These are phyloP conservation scores for Scheffersomyces cryptocercus DNA, from an alignment of 1,139 yeast species.

Conservation along the genomic window DNA sequence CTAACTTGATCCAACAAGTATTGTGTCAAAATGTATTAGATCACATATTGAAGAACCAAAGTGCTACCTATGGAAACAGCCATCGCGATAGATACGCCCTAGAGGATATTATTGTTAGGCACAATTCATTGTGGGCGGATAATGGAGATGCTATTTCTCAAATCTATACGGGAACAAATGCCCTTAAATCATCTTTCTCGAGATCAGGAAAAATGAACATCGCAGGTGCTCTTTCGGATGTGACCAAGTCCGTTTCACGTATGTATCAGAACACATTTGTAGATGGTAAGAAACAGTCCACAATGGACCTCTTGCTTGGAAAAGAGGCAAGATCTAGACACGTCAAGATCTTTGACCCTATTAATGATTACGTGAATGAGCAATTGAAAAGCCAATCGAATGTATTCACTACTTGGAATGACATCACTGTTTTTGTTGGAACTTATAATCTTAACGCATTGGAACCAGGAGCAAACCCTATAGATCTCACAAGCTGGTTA, in stretches of 20 bases:
- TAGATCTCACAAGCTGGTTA: constrained; percentile 75
- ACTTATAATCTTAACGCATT: constrained; percentile 88
- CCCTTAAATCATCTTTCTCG: constrained; percentile 89
- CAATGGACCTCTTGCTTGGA: constrained; percentile 85
- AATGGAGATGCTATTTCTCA: constrained; percentile 97
- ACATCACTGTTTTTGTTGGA: constrained; percentile 72
- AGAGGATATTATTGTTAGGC: constrained; percentile 60
- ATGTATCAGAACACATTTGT: constrained; percentile 95
- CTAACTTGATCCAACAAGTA: constrained; percentile 90
- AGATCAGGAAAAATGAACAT: constrained; percentile 94
- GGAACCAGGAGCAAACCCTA: constrained; percentile 38
- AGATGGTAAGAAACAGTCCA: constrained; percentile 84
- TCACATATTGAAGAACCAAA: constrained; percentile 58
- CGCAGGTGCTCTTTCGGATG: constrained; percentile 96
- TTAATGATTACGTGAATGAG: constrained; percentile 73
- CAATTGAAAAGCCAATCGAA: constrained; percentile 51
- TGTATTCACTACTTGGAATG: constrained; percentile 62
- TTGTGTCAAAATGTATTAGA: constrained; percentile 63
- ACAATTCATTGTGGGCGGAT: constrained; percentile 93
- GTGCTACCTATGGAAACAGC: constrained; percentile 15
- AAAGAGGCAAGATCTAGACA: constrained; percentile 66
- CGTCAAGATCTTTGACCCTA: constrained; percentile 84
- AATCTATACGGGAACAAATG: constrained; percentile 96
- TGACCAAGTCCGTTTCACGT: constrained; percentile 91
- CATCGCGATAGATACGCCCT: constrained; percentile 22